These are phyloP conservation scores for Pichia sporocuriosa DNA, from an alignment of 805 yeast species.

Conservation along the genomic window DNA sequence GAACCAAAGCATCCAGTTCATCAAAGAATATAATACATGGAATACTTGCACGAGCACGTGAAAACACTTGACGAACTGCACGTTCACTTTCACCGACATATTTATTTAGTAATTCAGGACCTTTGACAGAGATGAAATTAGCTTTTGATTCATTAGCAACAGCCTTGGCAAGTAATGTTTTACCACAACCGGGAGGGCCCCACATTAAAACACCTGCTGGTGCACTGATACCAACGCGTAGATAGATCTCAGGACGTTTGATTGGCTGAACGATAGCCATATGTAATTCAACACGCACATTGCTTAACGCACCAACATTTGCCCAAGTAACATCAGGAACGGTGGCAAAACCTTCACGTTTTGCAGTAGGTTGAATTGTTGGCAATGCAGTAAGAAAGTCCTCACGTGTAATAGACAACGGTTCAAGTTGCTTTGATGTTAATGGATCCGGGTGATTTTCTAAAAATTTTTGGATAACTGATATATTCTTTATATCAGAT, in stretches of 20 bases:
- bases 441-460: slow-evolving; percentile 73
- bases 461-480: slow-evolving; percentile 70
- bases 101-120: slow-evolving; percentile 92
- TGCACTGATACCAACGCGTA: slow-evolving; percentile 87
- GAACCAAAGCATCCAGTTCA: slow-evolving; percentile 93
- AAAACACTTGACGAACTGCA: slow-evolving; percentile 86
- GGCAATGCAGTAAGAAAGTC: slow-evolving; percentile 87
- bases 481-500: slow-evolving; percentile 21
- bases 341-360: slow-evolving; percentile 97
- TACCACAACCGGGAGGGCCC: slow-evolving; percentile 99
- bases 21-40: slow-evolving; percentile 94
- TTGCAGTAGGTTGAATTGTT: slow-evolving; percentile 92
- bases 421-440: slow-evolving; percentile 65
- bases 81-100: slow-evolving; percentile 94
- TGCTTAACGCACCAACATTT: slow-evolving; percentile 82
- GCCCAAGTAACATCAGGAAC: slow-evolving; percentile 97
- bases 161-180: slow-evolving; percentile 91
- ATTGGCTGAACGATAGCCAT: slow-evolving; percentile 98
- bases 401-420: slow-evolving; percentile 65
- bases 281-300: slow-evolving; percentile 81
- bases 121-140: slow-evolving; percentile 90
- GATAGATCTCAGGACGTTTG: slow-evolving; percentile 81
- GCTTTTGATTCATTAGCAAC: slow-evolving; percentile 97
- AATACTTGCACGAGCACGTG: slow-evolving; percentile 90
- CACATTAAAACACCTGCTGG: slow-evolving; percentile 96